Evolutionary conservation across 495 filamentous ascomycete species (phyloP), one percentile per base, ranked within the genome.

Genomic region (Neurospora sp.): DNA sequence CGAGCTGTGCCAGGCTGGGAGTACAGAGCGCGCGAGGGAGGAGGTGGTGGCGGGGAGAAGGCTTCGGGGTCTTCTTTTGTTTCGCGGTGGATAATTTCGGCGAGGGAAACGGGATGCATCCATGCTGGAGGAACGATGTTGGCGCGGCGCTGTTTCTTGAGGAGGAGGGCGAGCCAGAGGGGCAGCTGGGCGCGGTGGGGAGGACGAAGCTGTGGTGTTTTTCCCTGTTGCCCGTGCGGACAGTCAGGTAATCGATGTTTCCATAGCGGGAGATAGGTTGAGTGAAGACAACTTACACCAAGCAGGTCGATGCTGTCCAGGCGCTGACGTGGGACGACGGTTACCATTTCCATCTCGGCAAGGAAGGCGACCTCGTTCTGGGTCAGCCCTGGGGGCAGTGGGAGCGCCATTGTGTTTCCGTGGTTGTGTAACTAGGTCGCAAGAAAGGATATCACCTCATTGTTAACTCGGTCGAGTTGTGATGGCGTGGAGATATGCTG

Each of bases 311-410:
- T 90, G 70, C 89, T 89, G 74, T 98, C 94, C 68, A 98, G 88
- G 71, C 91, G 89, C 80, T 98, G 94, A 39, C 96, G 93, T 71
- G 96, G 96, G 47, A 98, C 88, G 12, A 99, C 88, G 2, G 94
- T 97, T 65, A 99, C 92, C 77, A 91, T 87, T 82, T 97, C 94
- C 93, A 97, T 97, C 83, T 99, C 96, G 81, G 94, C 96, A 65
- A 98, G 87, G 81, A 98, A 99, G 77, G 94, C 92, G 59, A 97
- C 91, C 84, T 99, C 96, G 74, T 91, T 83, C 72, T 95, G 93
- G 72, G 92, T 93, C 31, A 97, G 88, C 82, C 94, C 94, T 74
- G 91, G 88, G 37, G 91, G 92, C 42, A 95, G 85, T 71, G 92
- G 92, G 71, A 94, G 89, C 39, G 94, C 94, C 94, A 97, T 97